Percentiles rank a stretch among this genome's conserved stretches.
Evolutionary conservation across 176 grass and related monocot species (phyloP).

Genomic region (Elaeis guineensis): DNA sequence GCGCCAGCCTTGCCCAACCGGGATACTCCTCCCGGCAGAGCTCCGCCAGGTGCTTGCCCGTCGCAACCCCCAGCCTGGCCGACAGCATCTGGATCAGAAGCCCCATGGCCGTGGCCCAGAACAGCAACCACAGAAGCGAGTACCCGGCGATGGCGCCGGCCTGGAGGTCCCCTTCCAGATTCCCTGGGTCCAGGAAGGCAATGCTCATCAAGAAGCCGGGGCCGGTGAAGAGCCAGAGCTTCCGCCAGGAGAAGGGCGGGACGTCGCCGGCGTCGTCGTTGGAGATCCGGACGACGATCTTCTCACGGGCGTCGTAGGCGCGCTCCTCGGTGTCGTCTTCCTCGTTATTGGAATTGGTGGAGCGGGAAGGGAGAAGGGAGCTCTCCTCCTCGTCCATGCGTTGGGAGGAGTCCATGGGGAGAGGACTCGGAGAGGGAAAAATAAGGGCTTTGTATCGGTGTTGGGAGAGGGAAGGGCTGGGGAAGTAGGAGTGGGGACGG

Average conservation of each 20-base stretch:
- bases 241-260: constrained; percentile 82
- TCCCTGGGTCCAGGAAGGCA: constrained; percentile 95
- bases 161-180: constrained; percentile 96
- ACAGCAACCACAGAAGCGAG: constrained; percentile 85
- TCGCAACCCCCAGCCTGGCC: constrained; percentile 70
- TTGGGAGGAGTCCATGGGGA: not conserved
- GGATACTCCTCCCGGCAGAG: constrained; percentile 98
- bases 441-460: not conserved
- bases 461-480: not conserved
- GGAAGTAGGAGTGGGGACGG: not conserved
- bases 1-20: constrained; percentile 50
- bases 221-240: constrained; percentile 90
- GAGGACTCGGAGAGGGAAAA: not conserved
- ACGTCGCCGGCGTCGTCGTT: not conserved
- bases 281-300: constrained; percentile 36
- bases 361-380: constrained; percentile 36
- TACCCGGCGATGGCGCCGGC: constrained; percentile 70
- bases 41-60: constrained; percentile 83
- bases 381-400: constrained; percentile 26
- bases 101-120: constrained; percentile 92
- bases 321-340: constrained; percentile 55
- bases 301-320: constrained; percentile 65
- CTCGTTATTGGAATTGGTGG: not conserved
- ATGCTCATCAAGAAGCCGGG: constrained; percentile 97
- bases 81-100: constrained; percentile 92